These are phyloP conservation scores for Beauveria caledonica DNA, from an alignment of 2,329 filamentous ascomycete species.

Conservation along the genomic window DNA sequence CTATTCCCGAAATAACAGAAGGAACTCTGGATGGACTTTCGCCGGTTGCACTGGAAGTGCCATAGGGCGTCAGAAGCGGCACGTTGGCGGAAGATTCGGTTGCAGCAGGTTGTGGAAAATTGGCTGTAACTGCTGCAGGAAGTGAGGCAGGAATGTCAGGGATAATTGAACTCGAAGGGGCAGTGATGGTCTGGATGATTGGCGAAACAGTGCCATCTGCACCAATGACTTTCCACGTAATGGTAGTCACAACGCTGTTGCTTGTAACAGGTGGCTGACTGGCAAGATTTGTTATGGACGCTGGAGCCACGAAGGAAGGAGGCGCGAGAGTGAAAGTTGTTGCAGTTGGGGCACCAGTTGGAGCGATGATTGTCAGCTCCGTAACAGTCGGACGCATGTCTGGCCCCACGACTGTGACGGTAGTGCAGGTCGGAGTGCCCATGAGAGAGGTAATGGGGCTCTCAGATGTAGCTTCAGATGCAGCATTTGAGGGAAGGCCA, in stretches of 20 bases:
- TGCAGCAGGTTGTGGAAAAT: background rate
- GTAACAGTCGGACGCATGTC: slow-evolving; percentile 23
- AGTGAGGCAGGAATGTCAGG: background rate
- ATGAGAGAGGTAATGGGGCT: background rate
- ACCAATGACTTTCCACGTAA: slow-evolving; percentile 5
- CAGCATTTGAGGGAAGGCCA: background rate
- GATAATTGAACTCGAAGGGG: background rate
- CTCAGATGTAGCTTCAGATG: background rate
- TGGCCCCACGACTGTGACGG: slow-evolving; percentile 21
- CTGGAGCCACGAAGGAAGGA: slow-evolving; percentile 14
- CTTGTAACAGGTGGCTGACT: slow-evolving; percentile 20
- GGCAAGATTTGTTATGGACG: slow-evolving; percentile 21
- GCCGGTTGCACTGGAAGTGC: background rate
- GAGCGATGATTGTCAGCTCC: slow-evolving; percentile 24
- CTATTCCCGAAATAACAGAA: slow-evolving; percentile 3
- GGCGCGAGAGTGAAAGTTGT: slow-evolving; percentile 13
- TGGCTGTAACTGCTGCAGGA: background rate
- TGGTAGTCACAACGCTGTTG: slow-evolving; percentile 6
- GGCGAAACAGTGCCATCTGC: slow-evolving; percentile 5
- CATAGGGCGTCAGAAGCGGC: background rate
- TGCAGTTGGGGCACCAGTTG: background rate
- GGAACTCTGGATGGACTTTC: background rate
- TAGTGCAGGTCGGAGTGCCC: slow-evolving; percentile 21
- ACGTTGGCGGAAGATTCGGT: background rate
- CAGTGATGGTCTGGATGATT: slow-evolving; percentile 1